Evolutionary conservation across 129 eudicot genomes (phyloP).

Genomic region (Helichrysum umbraculigerum): DNA sequence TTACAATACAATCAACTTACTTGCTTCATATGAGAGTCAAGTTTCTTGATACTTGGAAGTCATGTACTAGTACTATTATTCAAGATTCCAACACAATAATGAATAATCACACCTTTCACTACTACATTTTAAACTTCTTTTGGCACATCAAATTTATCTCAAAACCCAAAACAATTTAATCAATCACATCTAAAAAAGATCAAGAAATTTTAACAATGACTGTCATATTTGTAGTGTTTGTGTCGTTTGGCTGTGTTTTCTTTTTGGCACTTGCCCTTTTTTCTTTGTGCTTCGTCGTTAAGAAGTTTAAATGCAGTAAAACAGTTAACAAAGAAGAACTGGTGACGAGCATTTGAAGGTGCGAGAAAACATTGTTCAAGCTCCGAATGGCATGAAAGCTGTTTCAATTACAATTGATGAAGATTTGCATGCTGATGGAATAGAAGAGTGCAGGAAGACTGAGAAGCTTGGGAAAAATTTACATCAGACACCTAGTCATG

Average conservation of each 20-base stretch:
- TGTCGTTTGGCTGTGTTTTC: constrained; percentile 55
- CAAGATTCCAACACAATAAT: neutral
- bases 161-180: constrained; percentile 2
- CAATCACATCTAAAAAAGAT: constrained; percentile 10
- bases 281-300: constrained; percentile 45
- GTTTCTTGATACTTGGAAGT: constrained; percentile 57
- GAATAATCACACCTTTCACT: constrained; percentile 6
- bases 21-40: constrained; percentile 60
- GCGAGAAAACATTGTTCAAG: constrained; percentile 42
- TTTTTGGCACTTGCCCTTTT: constrained; percentile 47
- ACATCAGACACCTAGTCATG: constrained; percentile 18
- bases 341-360: constrained; percentile 55
- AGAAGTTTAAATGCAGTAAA: constrained; percentile 52
- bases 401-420: constrained; percentile 63
- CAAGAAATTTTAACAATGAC: constrained; percentile 36
- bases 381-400: constrained; percentile 53
- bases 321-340: constrained; percentile 39
- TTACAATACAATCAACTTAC: constrained; percentile 52
- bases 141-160: constrained; percentile 34
- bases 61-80: constrained; percentile 24
- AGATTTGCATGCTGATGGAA: constrained; percentile 51
- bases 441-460: constrained; percentile 46
- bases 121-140: constrained; percentile 29
- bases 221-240: constrained; percentile 47
- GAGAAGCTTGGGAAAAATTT: constrained; percentile 39